phyloP scores from a whole-genome alignment of 148 eudicot genomes.

The Agrostemma githago region DNA sequence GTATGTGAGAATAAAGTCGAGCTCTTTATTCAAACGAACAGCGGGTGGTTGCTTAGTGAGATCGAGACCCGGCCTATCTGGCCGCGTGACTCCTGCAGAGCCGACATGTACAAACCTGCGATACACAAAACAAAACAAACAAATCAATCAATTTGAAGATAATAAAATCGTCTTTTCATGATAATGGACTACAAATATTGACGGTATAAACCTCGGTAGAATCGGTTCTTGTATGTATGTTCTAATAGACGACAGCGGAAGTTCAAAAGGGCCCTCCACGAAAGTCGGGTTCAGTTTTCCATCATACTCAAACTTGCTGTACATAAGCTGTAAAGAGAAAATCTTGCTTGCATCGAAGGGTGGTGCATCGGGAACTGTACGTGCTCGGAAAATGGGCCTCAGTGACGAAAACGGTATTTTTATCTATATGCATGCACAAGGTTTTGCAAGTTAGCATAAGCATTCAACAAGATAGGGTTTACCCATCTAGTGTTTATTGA shows the following conservation, averaged over 20 bases:
- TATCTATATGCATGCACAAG: conserved; percentile 42
- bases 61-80: conserved; percentile 95
- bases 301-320: conserved; percentile 95
- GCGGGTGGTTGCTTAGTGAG: conserved; percentile 97
- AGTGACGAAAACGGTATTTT: conserved; percentile 68
- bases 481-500: background rate
- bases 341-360: conserved; percentile 72
- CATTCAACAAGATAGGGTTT: conserved; percentile 2
- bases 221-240: conserved; percentile 79
- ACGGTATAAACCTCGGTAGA: conserved; percentile 58
- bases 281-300: conserved; percentile 90
- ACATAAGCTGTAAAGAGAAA: conserved; percentile 84
- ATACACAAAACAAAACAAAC: background rate
- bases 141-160: background rate
- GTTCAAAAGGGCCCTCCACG: conserved; percentile 86
- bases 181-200: background rate
- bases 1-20: conserved; percentile 81
- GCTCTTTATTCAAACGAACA: conserved; percentile 93
- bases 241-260: conserved; percentile 74
- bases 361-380: conserved; percentile 70
- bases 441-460: background rate
- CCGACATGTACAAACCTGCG: conserved; percentile 85
- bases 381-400: conserved; percentile 84
- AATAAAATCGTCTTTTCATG: background rate
- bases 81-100: conserved; percentile 96